These are phyloP conservation scores for Diplocarpon mali DNA, from an alignment of 2,329 filamentous ascomycete species.

Conservation along the genomic window DNA sequence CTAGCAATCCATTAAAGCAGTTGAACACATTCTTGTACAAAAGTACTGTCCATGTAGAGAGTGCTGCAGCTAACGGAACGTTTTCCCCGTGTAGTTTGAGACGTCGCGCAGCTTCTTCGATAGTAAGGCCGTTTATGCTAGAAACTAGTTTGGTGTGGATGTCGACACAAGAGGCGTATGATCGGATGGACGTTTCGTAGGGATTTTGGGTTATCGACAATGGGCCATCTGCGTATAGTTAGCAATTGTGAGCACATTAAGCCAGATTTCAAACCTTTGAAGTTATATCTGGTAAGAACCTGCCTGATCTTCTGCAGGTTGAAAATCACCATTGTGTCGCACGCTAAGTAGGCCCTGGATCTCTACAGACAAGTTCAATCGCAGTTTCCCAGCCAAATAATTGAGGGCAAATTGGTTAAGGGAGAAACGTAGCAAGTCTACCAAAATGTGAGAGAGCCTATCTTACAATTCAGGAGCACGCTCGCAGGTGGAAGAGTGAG, in stretches of 20 bases:
- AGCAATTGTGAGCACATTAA: neutral
- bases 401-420: no score
- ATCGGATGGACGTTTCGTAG: neutral
- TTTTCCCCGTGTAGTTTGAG: slow-evolving; percentile 4
- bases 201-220: neutral
- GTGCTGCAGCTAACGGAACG: neutral
- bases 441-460: no score
- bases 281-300: no score
- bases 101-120: slow-evolving; percentile 1
- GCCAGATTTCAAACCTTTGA: neutral
- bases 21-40: neutral
- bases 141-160: neutral
- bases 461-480: no score
- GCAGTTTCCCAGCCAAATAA: no score
- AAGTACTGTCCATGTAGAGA: neutral
- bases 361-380: no score
- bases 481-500: no score
- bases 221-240: neutral
- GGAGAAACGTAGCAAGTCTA: no score
- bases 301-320: no score
- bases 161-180: neutral
- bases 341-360: no score
- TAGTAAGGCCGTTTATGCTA: slow-evolving; percentile 1
- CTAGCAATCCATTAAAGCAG: slow-evolving; percentile 5
- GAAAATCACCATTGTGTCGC: no score